Conservation (phyloP, 768 basidiomycete species). For the Chalciporus piperatus region DNA sequence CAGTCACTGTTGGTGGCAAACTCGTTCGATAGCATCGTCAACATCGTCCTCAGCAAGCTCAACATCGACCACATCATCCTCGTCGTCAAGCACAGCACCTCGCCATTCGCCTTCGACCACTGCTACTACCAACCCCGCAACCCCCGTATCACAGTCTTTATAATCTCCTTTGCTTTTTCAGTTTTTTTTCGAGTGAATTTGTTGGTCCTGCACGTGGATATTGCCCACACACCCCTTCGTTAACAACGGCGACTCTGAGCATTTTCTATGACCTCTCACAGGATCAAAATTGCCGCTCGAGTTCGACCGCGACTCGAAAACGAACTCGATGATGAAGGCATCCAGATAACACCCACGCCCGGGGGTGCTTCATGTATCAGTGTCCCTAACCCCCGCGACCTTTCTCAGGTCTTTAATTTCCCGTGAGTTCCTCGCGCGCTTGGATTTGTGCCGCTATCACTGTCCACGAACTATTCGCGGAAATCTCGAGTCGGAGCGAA, state of each 20-base stretch:
- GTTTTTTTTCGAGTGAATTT: not conserved
- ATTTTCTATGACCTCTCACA: slow-evolving; percentile 35
- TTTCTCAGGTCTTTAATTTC: slow-evolving; percentile 71
- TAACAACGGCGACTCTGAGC: not conserved
- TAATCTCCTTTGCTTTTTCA: not conserved
- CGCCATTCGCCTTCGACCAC: too few species aligned
- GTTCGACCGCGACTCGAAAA: slow-evolving; percentile 61
- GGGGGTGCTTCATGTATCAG: slow-evolving; percentile 49
- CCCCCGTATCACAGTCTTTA: not conserved
- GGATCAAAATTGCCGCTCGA: slow-evolving; percentile 70
- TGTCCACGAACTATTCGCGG: not conserved
- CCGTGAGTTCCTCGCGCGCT: slow-evolving; percentile 44
- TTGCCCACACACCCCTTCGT: not conserved
- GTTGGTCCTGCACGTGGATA: not conserved
- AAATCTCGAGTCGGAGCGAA: not conserved
- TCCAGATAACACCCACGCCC: slow-evolving; percentile 48
- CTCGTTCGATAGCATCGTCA: not conserved
- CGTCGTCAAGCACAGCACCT: too few species aligned
- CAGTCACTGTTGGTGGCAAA: slow-evolving; percentile 20
- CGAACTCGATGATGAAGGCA: slow-evolving; percentile 61
- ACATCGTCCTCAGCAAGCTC: not conserved
- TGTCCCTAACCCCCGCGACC: slow-evolving; percentile 70
- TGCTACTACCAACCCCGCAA: not conserved
- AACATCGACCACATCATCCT: not conserved
- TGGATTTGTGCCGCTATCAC: not conserved